A percentile compares a stretch with the other conserved stretches of the same genome.
Conservation (phyloP, 805 yeast species). For the Henningerozyma blattae region DNA sequence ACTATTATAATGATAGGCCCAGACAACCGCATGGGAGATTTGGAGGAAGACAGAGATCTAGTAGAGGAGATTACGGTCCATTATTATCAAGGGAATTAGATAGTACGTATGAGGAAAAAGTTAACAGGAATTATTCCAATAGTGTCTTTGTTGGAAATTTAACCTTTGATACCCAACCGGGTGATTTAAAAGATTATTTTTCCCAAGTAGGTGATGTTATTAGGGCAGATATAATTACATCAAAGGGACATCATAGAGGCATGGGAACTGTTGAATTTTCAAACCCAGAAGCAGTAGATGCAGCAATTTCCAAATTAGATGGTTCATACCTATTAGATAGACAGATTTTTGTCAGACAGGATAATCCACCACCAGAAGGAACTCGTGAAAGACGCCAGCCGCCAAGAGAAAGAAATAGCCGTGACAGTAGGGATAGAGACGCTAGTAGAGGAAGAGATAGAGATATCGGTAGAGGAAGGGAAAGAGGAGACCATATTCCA, state of each 20-base stretch:
- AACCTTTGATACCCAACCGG: constrained; percentile 50
- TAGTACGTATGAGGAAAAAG: constrained; percentile 18
- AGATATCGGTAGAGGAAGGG: neutral
- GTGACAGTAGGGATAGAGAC: constrained; percentile 9
- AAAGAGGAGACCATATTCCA: neutral
- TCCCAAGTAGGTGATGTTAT: constrained; percentile 51
- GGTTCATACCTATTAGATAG: constrained; percentile 58
- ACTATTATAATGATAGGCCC: constrained; percentile 9
- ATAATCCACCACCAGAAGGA: constrained; percentile 65
- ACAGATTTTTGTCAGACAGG: constrained; percentile 80
- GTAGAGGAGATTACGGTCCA: constrained; percentile 19
- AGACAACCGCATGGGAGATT: constrained; percentile 21
- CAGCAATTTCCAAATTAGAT: constrained; percentile 60
- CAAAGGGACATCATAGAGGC: constrained; percentile 73
- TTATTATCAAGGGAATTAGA: constrained; percentile 13
- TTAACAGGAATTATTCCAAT: constrained; percentile 50
- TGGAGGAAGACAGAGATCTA: constrained; percentile 18
- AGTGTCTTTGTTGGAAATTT: constrained; percentile 66
- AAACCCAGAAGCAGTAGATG: constrained; percentile 47
- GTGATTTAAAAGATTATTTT: constrained; percentile 49
- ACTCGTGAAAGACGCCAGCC: constrained; percentile 41
- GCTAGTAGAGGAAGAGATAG: constrained; percentile 1
- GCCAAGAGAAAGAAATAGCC: constrained; percentile 7
- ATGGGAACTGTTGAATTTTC: constrained; percentile 86
- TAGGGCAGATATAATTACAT: constrained; percentile 72